Percentiles rank a stretch among this genome's conserved stretches.
Conservation (phyloP, 2,329 filamentous ascomycete genomes). For the Xylaria multiplex region DNA sequence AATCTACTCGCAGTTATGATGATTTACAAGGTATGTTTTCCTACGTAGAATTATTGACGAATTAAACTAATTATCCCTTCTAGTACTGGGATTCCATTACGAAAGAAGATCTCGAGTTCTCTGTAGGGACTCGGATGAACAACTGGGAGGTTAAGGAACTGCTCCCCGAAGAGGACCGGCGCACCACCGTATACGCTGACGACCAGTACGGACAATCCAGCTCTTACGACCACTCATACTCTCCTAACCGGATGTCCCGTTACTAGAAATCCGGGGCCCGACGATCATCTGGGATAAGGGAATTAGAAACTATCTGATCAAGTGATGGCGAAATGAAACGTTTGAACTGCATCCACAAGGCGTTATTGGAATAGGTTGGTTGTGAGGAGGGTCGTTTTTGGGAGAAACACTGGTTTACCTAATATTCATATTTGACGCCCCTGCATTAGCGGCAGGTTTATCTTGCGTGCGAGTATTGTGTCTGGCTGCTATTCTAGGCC, state of each 20-base stretch:
- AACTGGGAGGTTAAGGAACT: constrained; percentile 99
- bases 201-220: constrained; percentile 65
- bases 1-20: constrained; percentile 98
- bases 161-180: constrained; percentile 81
- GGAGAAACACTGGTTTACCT: constrained; percentile 31
- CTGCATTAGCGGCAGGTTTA: constrained; percentile 34
- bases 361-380: constrained; percentile 40
- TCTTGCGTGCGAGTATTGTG: constrained; percentile 18
- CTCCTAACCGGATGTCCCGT: constrained; percentile 50
- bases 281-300: constrained; percentile 20
- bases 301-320: constrained; percentile 9
- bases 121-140: constrained; percentile 91
- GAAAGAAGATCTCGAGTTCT: constrained; percentile 97
- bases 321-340: constrained; percentile 6
- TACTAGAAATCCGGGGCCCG: constrained; percentile 44
- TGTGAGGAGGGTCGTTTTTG: constrained; percentile 29
- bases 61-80: constrained; percentile 45
- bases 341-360: constrained; percentile 41
- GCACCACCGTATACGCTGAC: constrained; percentile 76
- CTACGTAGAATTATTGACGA: constrained; percentile 17
- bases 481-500: not conserved
- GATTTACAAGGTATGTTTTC: constrained; percentile 85
- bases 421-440: constrained; percentile 34
- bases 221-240: constrained; percentile 61
- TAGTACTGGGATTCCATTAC: constrained; percentile 99